phyloP scores from a whole-genome alignment of 192 early-diverging fungal genomes.

The Jimgerdemannia lactiflua region DNA sequence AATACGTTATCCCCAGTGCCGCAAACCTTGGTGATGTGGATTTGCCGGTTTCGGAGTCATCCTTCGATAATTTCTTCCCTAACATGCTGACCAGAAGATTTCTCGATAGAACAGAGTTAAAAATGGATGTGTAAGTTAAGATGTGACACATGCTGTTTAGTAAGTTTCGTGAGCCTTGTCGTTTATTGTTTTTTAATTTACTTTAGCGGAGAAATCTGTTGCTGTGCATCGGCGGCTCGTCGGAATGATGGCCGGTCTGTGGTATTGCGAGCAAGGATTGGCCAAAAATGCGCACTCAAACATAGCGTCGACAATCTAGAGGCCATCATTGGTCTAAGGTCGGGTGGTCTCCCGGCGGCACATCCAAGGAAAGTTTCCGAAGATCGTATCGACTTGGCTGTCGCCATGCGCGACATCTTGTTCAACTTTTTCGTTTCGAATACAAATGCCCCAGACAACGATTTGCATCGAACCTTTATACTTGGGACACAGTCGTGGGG shows the following conservation, averaged over 20 bases:
- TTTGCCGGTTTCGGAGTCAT: conserved; percentile 14
- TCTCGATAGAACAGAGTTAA: conserved; percentile 12
- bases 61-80: conserved; percentile 18
- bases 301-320: conserved; percentile 4
- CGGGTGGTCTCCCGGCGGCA: conserved; percentile 4
- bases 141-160: neutral
- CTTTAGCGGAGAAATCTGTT: conserved; percentile 13
- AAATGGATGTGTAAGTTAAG: conserved; percentile 21
- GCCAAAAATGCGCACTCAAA: conserved; percentile 11
- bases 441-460: neutral
- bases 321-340: conserved; percentile 4
- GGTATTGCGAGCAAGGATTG: conserved; percentile 3
- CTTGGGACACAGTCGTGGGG: neutral
- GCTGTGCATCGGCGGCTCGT: conserved; percentile 7
- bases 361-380: conserved; percentile 1
- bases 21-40: conserved; percentile 15
- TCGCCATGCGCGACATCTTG: neutral
- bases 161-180: neutral
- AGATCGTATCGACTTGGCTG: neutral
- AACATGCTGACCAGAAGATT: conserved; percentile 20
- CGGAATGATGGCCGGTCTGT: conserved; percentile 1
- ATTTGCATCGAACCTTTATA: neutral
- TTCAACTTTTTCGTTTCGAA: neutral
- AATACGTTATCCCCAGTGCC: conserved; percentile 2
- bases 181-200: neutral